Conservation (phyloP, 352 stramenopile species). For the Paralagenidium karlingii region DNA sequence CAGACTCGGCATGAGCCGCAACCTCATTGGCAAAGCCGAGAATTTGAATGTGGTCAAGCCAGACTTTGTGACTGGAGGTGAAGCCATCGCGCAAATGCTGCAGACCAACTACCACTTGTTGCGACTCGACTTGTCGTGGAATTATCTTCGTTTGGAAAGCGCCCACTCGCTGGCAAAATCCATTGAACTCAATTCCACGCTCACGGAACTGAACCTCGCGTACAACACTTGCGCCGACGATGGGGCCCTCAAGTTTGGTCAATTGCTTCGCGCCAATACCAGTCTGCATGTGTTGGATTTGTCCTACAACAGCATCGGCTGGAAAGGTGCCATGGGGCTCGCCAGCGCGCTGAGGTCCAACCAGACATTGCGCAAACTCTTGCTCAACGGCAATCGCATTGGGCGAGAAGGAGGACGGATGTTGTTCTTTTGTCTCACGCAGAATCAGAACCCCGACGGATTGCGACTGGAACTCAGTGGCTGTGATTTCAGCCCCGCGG, state of each 20-base stretch:
- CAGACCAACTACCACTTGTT: slow-evolving; percentile 57
- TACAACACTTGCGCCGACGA: slow-evolving; percentile 71
- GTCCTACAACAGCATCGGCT: slow-evolving; percentile 68
- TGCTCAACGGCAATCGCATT: slow-evolving; percentile 71
- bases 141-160: slow-evolving; percentile 73
- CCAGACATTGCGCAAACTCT: slow-evolving; percentile 35
- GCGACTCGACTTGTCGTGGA: slow-evolving; percentile 83
- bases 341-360: slow-evolving; percentile 50
- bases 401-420: slow-evolving; percentile 51
- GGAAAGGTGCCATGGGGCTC: slow-evolving; percentile 55
- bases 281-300: slow-evolving; percentile 51
- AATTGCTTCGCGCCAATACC: slow-evolving; percentile 46
- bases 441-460: slow-evolving; percentile 31
- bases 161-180: slow-evolving; percentile 51
- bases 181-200: slow-evolving; percentile 46
- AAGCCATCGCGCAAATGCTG: slow-evolving; percentile 84
- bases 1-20: slow-evolving; percentile 62
- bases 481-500: slow-evolving; percentile 28
- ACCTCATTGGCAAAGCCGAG: slow-evolving; percentile 81
- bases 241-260: slow-evolving; percentile 64
- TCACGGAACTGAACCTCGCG: slow-evolving; percentile 49
- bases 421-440: slow-evolving; percentile 49
- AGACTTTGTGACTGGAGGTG: slow-evolving; percentile 70
- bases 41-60: slow-evolving; percentile 81
- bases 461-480: slow-evolving; percentile 45